Evolutionary conservation across 2,329 filamentous ascomycete genomes (phyloP).

Genomic region (Aureobasidium sp.): DNA sequence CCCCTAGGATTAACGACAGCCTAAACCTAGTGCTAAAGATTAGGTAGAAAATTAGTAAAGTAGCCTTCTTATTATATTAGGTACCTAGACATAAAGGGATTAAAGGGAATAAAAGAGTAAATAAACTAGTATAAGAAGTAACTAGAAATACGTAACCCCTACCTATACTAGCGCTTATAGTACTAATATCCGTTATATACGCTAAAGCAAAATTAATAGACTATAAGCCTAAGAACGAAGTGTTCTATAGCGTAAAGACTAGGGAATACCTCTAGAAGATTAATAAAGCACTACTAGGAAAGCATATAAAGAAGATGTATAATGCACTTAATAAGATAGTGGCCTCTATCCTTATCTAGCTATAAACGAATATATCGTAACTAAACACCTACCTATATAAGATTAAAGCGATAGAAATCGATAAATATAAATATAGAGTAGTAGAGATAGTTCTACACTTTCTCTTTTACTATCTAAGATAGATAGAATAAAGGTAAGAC

Average conservation of each 20-base stretch:
- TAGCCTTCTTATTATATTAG: neutral
- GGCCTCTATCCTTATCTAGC: neutral
- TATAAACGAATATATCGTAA: neutral
- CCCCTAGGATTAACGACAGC: neutral
- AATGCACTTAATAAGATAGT: neutral
- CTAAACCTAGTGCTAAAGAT: neutral
- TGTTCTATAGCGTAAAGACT: too few species aligned
- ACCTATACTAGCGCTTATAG: too few species aligned
- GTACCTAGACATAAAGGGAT: neutral
- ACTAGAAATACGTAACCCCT: too few species aligned
- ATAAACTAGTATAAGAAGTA: neutral
- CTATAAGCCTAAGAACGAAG: too few species aligned
- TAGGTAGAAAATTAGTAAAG: neutral
- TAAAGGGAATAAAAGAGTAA: neutral
- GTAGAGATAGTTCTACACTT: too few species aligned
- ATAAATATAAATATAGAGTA: too few species aligned
- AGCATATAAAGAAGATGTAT: neutral
- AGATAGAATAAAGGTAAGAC: too few species aligned
- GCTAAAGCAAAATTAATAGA: neutral
- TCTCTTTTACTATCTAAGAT: too few species aligned
- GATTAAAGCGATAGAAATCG: too few species aligned
- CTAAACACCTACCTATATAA: neutral
- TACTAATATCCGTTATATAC: too few species aligned
- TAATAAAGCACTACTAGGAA: neutral
- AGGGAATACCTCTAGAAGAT: too few species aligned